Percentiles rank a stretch among this genome's conserved stretches.
Conservation (phyloP, 768 basidiomycete genomes). For the Boletus reticulatus region DNA sequence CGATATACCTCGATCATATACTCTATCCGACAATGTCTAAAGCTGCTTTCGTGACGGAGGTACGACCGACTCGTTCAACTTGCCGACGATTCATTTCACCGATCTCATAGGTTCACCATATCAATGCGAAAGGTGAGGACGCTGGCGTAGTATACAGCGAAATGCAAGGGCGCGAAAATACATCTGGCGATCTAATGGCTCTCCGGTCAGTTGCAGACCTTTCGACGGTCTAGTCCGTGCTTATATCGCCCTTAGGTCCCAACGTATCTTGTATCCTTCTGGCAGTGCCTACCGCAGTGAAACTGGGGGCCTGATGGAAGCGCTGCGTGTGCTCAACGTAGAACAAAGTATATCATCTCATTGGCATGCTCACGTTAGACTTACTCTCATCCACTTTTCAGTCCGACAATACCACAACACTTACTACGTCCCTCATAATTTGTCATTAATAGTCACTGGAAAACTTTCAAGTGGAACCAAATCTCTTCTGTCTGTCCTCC, state of each 20-base stretch:
- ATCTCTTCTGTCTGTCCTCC: slow-evolving; percentile 78
- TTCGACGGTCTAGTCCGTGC: neutral
- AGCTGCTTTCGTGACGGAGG: slow-evolving; percentile 73
- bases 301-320: slow-evolving; percentile 95
- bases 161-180: slow-evolving; percentile 97
- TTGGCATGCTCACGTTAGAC: slow-evolving; percentile 2
- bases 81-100: slow-evolving; percentile 1
- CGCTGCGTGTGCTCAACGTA: slow-evolving; percentile 77
- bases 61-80: slow-evolving; percentile 18
- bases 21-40: slow-evolving; percentile 93
- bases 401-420: slow-evolving; percentile 86
- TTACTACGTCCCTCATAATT: slow-evolving; percentile 93
- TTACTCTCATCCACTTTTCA: slow-evolving; percentile 33
- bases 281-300: slow-evolving; percentile 92
- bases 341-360: slow-evolving; percentile 68
- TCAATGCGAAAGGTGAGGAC: slow-evolving; percentile 86
- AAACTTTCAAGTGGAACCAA: slow-evolving; percentile 74
- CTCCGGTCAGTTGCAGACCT: slow-evolving; percentile 53
- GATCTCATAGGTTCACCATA: slow-evolving; percentile 82
- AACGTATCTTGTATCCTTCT: slow-evolving; percentile 75
- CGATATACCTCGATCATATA: slow-evolving; percentile 94
- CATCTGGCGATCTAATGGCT: slow-evolving; percentile 86
- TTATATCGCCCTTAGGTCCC: slow-evolving; percentile 47
- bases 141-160: slow-evolving; percentile 96
- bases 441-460: slow-evolving; percentile 86